These are phyloP conservation scores for Carex pumila DNA, from an alignment of 176 grass and related monocot species.

Conservation along the genomic window DNA sequence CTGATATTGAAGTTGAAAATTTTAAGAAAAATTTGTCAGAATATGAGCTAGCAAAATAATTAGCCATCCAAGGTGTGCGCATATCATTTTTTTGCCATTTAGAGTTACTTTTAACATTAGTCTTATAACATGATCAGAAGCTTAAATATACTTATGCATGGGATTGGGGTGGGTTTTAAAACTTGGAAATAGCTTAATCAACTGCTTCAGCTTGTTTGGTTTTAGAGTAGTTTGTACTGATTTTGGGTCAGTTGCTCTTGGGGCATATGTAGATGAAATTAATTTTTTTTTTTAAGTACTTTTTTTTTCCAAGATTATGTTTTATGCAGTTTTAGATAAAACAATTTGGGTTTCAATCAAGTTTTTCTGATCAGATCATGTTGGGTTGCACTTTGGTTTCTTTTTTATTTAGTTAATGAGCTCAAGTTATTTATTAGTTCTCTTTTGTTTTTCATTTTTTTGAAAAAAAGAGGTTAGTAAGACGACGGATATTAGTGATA, in stretches of 20 bases:
- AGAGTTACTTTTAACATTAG: not conserved
- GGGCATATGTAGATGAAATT: too few relatives aligned
- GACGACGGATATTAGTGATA: conserved; percentile 32
- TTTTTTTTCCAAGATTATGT: not conserved
- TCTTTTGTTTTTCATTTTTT: not conserved
- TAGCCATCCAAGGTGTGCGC: conserved; percentile 39
- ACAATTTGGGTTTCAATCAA: not conserved
- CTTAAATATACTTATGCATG: not conserved
- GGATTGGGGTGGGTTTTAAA: not conserved
- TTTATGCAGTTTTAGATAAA: not conserved
- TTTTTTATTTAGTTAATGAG: not conserved
- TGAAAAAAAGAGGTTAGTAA: conserved; percentile 33
- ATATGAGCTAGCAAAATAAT: conserved; percentile 60
- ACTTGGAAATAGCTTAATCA: not conserved
- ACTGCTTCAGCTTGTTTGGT: not conserved
- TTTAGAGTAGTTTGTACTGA: not conserved
- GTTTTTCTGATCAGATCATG: not conserved
- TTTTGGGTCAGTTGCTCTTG: not conserved
- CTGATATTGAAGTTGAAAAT: conserved; percentile 49
- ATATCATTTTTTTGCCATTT: not conserved
- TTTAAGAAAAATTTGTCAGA: conserved; percentile 55
- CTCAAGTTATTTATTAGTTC: not conserved
- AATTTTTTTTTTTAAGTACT: not conserved
- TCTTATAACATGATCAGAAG: not conserved
- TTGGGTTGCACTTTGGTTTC: not conserved